Evolutionary conservation across 78 protist genomes (phyloP).

Genomic region (Dictyostelium firmibasis): DNA sequence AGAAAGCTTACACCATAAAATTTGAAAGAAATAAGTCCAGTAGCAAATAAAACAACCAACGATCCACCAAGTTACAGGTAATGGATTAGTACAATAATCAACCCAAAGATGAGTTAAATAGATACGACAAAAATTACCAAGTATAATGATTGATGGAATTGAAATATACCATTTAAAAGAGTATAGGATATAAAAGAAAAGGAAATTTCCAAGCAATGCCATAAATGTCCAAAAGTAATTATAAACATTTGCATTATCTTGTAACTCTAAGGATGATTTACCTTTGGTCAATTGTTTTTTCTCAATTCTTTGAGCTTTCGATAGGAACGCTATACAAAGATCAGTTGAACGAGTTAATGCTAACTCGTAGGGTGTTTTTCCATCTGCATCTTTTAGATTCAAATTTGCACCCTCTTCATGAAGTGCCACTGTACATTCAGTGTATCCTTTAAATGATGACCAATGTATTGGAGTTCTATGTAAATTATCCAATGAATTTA

Average conservation of each 20-base stretch:
- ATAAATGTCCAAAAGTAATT: constrained; percentile 31
- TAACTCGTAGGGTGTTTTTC: constrained; percentile 29
- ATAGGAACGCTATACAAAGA: constrained; percentile 18
- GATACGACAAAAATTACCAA: constrained; percentile 20
- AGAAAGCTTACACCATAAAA: constrained; percentile 13
- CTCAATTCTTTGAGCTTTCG: not conserved
- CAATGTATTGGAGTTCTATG: constrained; percentile 50
- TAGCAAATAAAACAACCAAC: constrained; percentile 58
- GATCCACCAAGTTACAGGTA: constrained; percentile 73
- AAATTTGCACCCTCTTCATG: constrained; percentile 51
- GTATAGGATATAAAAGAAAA: constrained; percentile 19
- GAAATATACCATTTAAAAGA: not conserved
- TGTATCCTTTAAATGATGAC: constrained; percentile 46
- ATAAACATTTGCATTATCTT: not conserved
- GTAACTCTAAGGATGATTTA: not conserved
- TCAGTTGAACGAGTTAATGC: constrained; percentile 60
- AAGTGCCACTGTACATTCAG: constrained; percentile 5
- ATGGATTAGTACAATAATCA: not conserved
- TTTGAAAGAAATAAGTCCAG: constrained; percentile 42
- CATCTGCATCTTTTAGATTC: constrained; percentile 18
- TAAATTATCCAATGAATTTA: constrained; percentile 6
- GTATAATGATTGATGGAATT: constrained; percentile 1
- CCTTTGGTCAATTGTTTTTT: not conserved
- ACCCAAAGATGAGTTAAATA: constrained; percentile 18
- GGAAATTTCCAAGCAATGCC: constrained; percentile 31